Evolutionary conservation across 148 eudicot genomes (phyloP).

Genomic region (Silene uniflora): DNA sequence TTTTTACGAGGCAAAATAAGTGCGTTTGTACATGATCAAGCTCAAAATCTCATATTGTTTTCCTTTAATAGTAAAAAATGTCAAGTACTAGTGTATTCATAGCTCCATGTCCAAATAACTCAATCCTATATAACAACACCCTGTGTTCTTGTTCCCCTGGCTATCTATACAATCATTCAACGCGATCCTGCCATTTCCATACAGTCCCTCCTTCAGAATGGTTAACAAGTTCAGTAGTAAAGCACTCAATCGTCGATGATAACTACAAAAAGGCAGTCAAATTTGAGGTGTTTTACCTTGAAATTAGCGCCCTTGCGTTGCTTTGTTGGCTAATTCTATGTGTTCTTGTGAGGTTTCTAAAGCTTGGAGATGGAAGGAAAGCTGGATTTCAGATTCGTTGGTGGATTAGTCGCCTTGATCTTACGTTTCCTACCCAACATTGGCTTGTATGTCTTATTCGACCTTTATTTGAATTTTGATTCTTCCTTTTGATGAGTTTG

Average conservation of each 20-base stretch:
- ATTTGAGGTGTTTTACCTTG: background rate
- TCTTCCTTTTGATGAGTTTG: background rate
- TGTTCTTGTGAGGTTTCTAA: slow-evolving; percentile 39
- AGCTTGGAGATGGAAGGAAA: slow-evolving; percentile 55
- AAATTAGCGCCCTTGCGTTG: slow-evolving; percentile 40
- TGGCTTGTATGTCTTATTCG: slow-evolving; percentile 44
- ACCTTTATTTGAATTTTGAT: background rate
- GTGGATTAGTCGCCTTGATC: slow-evolving; percentile 86
- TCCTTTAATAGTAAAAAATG: too few relatives aligned
- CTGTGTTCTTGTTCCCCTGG: slow-evolving; percentile 72
- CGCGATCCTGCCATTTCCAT: slow-evolving; percentile 40
- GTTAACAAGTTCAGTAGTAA: slow-evolving; percentile 46
- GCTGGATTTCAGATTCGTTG: slow-evolving; percentile 70
- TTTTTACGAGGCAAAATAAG: too few relatives aligned
- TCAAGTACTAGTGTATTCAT: slow-evolving; percentile 1
- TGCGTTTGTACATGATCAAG: too few relatives aligned
- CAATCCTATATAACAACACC: slow-evolving; percentile 53
- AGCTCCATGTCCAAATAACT: slow-evolving; percentile 41
- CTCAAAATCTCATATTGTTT: too few relatives aligned
- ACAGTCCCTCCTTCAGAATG: slow-evolving; percentile 24
- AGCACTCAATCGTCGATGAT: slow-evolving; percentile 39
- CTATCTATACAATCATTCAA: slow-evolving; percentile 36
- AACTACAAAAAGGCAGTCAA: slow-evolving; percentile 16
- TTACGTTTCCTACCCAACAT: slow-evolving; percentile 67
- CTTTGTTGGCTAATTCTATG: slow-evolving; percentile 60